A percentile compares a stretch with the other conserved stretches of the same genome.
Conservation (phyloP, 441 rosid species). For the Gossypium gossypioides region DNA sequence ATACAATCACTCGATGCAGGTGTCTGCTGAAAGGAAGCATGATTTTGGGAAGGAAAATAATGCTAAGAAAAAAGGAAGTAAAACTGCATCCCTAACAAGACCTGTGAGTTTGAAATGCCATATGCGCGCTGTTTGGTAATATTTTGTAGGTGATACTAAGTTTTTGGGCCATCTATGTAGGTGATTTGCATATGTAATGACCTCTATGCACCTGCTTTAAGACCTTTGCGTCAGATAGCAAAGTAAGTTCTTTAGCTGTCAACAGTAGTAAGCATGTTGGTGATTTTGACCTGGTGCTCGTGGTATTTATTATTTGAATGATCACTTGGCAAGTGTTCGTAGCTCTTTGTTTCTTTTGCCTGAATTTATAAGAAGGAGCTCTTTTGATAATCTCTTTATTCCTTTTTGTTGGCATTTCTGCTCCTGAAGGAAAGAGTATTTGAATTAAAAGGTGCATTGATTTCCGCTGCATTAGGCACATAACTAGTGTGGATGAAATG, state of each 20-base stretch:
- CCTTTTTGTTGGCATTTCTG: neutral
- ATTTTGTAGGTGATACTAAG: neutral
- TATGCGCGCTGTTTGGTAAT: conserved; percentile 6
- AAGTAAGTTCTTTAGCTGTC: conserved; percentile 47
- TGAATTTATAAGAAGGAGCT: neutral
- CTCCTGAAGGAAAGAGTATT: neutral
- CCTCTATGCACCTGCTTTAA: conserved; percentile 80
- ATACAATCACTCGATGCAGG: conserved; percentile 32
- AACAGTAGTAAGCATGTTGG: neutral
- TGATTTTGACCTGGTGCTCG: neutral
- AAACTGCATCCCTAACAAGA: conserved; percentile 57
- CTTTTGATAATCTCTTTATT: neutral
- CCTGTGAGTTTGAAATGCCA: conserved; percentile 51
- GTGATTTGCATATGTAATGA: conserved; percentile 96
- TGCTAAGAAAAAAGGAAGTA: conserved; percentile 47
- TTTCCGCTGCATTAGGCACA: neutral
- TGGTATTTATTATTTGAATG: conserved; percentile 12
- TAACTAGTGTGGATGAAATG: neutral
- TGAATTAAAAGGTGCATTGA: neutral
- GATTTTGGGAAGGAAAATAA: conserved; percentile 50
- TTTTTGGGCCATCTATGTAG: conserved; percentile 28
- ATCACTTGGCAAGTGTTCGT: conserved; percentile 5
- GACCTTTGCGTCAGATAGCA: conserved; percentile 90
- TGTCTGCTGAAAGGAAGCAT: conserved; percentile 58
- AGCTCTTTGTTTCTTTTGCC: neutral